Conservation (phyloP, 2,329 filamentous ascomycete genomes). For the Drechslerella stenobrocha region DNA sequence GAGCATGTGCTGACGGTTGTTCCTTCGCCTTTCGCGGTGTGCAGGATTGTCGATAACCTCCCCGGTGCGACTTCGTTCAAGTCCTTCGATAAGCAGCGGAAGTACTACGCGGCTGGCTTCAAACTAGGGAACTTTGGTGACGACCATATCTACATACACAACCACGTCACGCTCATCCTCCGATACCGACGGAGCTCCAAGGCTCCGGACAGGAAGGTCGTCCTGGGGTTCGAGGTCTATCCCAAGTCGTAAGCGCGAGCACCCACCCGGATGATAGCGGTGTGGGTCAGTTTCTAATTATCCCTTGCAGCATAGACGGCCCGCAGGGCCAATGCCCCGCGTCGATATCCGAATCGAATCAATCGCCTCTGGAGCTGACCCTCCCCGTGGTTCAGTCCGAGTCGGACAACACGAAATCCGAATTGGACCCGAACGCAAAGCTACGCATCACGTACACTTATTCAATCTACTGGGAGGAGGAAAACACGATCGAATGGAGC, state of each 20-base stretch:
- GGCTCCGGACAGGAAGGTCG: slow-evolving; percentile 71
- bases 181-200: slow-evolving; percentile 71
- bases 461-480: slow-evolving; percentile 85
- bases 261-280: not conserved
- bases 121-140: slow-evolving; percentile 77
- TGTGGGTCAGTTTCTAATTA: not conserved
- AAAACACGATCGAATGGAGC: slow-evolving; percentile 76
- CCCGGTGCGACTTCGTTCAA: slow-evolving; percentile 87
- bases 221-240: slow-evolving; percentile 89
- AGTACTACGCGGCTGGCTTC: slow-evolving; percentile 89
- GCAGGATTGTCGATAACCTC: slow-evolving; percentile 79
- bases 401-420: slow-evolving; percentile 51
- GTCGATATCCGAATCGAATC: slow-evolving; percentile 53
- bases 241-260: slow-evolving; percentile 63
- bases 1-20: slow-evolving; percentile 11
- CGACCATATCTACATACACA: slow-evolving; percentile 71
- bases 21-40: not conserved
- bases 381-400: slow-evolving; percentile 66
- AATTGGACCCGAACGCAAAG: slow-evolving; percentile 63
- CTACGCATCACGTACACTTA: slow-evolving; percentile 82
- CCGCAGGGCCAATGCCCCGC: slow-evolving; percentile 64
- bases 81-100: slow-evolving; percentile 77
- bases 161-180: slow-evolving; percentile 83
- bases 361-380: slow-evolving; percentile 65
- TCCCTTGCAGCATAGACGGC: slow-evolving; percentile 63